Conservation (phyloP, 306 rosid genomes). For the Styphnolobium japonicum region DNA sequence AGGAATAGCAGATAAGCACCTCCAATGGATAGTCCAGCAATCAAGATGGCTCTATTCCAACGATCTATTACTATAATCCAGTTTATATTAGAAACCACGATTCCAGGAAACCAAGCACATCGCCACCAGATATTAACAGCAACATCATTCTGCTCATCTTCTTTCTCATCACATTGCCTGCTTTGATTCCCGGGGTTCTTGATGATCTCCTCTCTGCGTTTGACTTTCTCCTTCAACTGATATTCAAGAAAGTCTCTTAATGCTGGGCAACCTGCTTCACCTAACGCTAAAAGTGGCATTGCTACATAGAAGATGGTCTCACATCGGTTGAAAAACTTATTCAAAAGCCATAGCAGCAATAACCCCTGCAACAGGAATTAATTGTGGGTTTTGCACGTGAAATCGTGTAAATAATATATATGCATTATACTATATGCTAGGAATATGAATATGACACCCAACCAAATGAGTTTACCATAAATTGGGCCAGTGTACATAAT, state of each 20-base stretch:
- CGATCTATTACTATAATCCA: too few species aligned
- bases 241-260: neutral
- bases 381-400: too few species aligned
- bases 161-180: neutral
- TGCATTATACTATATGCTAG: too few species aligned
- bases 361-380: too few species aligned
- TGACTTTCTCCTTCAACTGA: neutral
- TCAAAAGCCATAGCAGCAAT: too few species aligned
- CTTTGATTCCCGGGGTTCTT: neutral
- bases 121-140: neutral
- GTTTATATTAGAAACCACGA: too few species aligned
- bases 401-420: too few species aligned
- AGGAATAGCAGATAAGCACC: neutral
- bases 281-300: neutral
- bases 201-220: neutral
- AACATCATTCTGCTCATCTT: neutral
- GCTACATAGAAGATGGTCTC: too few species aligned
- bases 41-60: neutral
- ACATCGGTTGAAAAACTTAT: too few species aligned
- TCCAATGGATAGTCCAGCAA: neutral
- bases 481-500: too few species aligned
- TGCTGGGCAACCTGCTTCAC: neutral
- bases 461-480: too few species aligned
- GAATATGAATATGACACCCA: too few species aligned
- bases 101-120: neutral